phyloP scores from a whole-genome alignment of 371 early-diverging fungal genomes.

The Rhizopus microsporus region DNA sequence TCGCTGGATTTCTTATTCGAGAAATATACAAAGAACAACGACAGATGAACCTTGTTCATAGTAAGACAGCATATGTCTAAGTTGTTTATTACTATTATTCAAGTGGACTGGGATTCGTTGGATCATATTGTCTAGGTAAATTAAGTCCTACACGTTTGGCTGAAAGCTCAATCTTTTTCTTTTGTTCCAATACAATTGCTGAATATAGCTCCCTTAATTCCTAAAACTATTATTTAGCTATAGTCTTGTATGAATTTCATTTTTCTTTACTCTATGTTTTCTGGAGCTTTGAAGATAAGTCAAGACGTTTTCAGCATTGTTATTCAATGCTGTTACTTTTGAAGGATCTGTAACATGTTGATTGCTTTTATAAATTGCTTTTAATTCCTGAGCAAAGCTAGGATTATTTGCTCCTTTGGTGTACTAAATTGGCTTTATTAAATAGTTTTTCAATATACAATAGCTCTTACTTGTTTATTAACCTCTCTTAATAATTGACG shows the following conservation, averaged over 20 bases:
- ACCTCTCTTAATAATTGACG: slow-evolving; percentile 48
- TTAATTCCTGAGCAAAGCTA: slow-evolving; percentile 37
- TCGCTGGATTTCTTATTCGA: slow-evolving; percentile 60
- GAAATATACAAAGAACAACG: slow-evolving; percentile 41
- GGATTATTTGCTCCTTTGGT: slow-evolving; percentile 40
- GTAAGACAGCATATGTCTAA: slow-evolving; percentile 5
- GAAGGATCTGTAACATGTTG: slow-evolving; percentile 35
- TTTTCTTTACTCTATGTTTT: slow-evolving; percentile 42
- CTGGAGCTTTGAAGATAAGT: slow-evolving; percentile 41
- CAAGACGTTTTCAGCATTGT: slow-evolving; percentile 46
- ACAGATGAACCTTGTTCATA: slow-evolving; percentile 2
- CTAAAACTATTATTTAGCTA: slow-evolving; percentile 4
- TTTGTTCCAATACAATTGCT: slow-evolving; percentile 49
- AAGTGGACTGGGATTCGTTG: slow-evolving; percentile 24
- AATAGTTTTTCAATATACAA: neutral
- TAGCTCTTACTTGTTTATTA: slow-evolving; percentile 31
- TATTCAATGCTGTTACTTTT: slow-evolving; percentile 30
- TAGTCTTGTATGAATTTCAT: neutral
- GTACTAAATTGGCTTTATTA: slow-evolving; percentile 23
- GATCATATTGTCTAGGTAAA: slow-evolving; percentile 44
- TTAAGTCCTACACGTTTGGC: slow-evolving; percentile 52
- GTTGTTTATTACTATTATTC: slow-evolving; percentile 6
- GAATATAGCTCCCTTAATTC: slow-evolving; percentile 47
- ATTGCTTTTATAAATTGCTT: slow-evolving; percentile 36
- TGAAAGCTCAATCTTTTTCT: slow-evolving; percentile 47